Evolutionary conservation across 345 rosid genomes (phyloP).

Genomic region (Populus tremula): DNA sequence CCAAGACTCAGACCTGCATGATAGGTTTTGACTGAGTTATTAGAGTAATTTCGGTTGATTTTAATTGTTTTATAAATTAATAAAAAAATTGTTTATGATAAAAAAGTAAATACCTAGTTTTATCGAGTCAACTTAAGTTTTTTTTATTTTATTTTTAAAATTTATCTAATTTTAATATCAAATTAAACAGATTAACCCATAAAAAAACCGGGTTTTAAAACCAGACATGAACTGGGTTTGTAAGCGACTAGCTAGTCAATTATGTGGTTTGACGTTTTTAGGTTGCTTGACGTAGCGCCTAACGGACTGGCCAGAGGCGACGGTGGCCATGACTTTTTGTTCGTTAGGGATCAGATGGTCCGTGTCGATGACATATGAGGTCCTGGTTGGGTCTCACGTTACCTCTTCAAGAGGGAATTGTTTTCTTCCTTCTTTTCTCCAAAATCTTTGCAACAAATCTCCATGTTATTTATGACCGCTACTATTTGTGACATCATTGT

Average conservation of each 20-base stretch:
- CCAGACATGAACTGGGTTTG: neutral
- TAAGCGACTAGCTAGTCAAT: too few relatives aligned
- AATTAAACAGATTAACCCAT: too few relatives aligned
- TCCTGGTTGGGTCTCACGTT: conserved; percentile 10
- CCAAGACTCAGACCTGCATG: too few relatives aligned
- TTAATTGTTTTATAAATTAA: too few relatives aligned
- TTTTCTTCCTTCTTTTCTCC: neutral
- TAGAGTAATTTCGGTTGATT: too few relatives aligned
- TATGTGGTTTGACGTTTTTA: conserved; percentile 9
- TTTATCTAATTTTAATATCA: too few relatives aligned
- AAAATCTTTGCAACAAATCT: neutral
- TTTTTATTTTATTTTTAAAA: too few relatives aligned
- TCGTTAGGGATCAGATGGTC: neutral
- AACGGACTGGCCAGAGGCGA: neutral
- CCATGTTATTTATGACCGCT: neutral
- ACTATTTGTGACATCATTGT: neutral
- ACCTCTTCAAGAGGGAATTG: conserved; percentile 35
- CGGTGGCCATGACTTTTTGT: neutral
- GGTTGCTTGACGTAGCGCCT: neutral
- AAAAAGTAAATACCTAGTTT: too few relatives aligned
- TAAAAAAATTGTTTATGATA: too few relatives aligned
- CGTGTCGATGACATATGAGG: conserved; percentile 6
- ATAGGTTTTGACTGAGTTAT: too few relatives aligned
- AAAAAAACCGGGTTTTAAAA: too few relatives aligned
- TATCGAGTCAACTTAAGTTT: too few relatives aligned